A percentile compares a stretch with the other conserved stretches of the same genome.
Conservation (phyloP, 2,329 filamentous ascomycete species). For the Incumbomyces delicatus region DNA sequence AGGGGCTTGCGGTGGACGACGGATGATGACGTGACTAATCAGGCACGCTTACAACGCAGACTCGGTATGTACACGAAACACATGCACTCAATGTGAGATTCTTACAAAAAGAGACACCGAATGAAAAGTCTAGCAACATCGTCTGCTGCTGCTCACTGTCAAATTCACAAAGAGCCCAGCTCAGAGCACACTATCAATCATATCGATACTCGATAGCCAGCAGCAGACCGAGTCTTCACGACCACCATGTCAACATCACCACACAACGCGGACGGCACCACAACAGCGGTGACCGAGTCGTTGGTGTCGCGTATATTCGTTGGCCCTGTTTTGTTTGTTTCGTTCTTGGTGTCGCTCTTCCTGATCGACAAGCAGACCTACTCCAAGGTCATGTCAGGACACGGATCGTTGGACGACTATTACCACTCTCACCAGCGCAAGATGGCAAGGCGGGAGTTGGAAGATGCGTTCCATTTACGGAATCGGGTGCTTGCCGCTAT, state of each 20-base stretch:
- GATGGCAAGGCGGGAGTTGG: slow-evolving; percentile 52
- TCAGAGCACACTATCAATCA: no score
- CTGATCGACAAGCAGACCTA: slow-evolving; percentile 51
- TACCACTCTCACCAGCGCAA: slow-evolving; percentile 51
- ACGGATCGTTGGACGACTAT: slow-evolving; percentile 36
- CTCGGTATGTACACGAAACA: no score
- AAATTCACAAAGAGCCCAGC: no score
- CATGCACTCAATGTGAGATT: no score
- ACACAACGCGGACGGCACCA: not conserved
- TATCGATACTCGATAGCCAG: no score
- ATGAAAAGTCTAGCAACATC: no score
- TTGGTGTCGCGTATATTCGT: slow-evolving; percentile 34
- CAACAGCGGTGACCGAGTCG: slow-evolving; percentile 8
- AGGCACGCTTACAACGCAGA: no score
- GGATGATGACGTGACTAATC: no score
- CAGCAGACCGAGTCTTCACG: not conserved
- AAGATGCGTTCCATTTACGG: slow-evolving; percentile 54
- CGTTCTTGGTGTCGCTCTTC: slow-evolving; percentile 56
- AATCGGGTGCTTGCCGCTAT: slow-evolving; percentile 45
- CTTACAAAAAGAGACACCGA: no score
- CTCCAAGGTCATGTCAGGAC: slow-evolving; percentile 34
- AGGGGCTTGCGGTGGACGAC: no score
- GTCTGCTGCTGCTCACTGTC: no score
- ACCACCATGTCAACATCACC: not conserved
- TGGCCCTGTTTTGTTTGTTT: slow-evolving; percentile 54